Percentiles rank a stretch among this genome's conserved stretches.
Evolutionary conservation across 2,329 filamentous ascomycete genomes (phyloP).

Genomic region (Teratosphaeria destructans): DNA sequence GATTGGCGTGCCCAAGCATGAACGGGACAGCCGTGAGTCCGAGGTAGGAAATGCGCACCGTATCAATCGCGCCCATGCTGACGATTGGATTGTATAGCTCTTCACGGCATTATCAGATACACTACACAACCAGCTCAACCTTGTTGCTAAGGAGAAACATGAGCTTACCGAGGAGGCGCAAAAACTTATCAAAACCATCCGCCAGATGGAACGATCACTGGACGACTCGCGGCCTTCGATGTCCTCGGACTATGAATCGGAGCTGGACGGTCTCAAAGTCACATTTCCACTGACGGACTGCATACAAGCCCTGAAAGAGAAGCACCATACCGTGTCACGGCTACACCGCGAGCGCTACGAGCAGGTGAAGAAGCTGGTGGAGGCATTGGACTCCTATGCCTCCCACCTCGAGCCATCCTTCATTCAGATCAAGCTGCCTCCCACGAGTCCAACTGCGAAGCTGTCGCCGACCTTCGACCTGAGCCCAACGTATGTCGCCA

Average conservation of each 20-base stretch:
- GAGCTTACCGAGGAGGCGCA: slow-evolving; percentile 83
- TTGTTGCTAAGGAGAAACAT: slow-evolving; percentile 82
- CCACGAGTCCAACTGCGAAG: slow-evolving; percentile 63
- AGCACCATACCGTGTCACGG: slow-evolving; percentile 67
- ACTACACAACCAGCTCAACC: slow-evolving; percentile 76
- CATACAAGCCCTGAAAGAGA: slow-evolving; percentile 71
- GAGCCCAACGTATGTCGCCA: slow-evolving; percentile 77
- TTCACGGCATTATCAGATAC: slow-evolving; percentile 88
- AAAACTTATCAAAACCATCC: slow-evolving; percentile 71
- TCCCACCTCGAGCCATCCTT: slow-evolving; percentile 89
- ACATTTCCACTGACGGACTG: slow-evolving; percentile 77
- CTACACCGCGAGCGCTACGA: slow-evolving; percentile 86
- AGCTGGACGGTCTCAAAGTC: slow-evolving; percentile 57
- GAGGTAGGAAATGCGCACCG: slow-evolving; percentile 49
- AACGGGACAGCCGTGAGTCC: slow-evolving; percentile 78
- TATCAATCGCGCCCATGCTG: background rate
- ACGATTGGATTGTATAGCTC: slow-evolving; percentile 45
- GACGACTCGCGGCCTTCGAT: slow-evolving; percentile 61
- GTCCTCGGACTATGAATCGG: slow-evolving; percentile 46
- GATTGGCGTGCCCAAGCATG: slow-evolving; percentile 88
- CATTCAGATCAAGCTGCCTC: slow-evolving; percentile 73
- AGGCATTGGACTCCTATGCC: slow-evolving; percentile 90
- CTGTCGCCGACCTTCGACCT: slow-evolving; percentile 80
- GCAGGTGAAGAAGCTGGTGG: slow-evolving; percentile 89
- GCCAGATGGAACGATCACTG: slow-evolving; percentile 86